Evolutionary conservation across 345 rosid genomes (phyloP), one percentile per base, ranked within the genome.

Genomic region (Acer campestre): DNA sequence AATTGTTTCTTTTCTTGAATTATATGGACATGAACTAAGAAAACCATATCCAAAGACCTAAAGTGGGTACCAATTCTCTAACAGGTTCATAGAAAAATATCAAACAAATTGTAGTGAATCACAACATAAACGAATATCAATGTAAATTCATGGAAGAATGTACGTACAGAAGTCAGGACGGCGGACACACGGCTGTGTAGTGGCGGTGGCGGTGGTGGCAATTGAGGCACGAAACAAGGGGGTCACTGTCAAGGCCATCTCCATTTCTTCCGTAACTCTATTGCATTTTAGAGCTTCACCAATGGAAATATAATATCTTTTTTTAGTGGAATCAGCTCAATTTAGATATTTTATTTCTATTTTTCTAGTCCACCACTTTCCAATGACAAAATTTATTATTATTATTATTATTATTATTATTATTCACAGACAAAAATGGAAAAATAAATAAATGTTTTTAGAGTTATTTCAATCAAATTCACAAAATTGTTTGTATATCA

Each of bases 131-230:
- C 58, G 6, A 16, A 53, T 16, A 53, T 53, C n/a, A 53, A 3
- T 16, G 1, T 53, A 53, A 53, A 53, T 16, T 4, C n/a, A 53
- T 53, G 58, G 11, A 65, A 17, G 61, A 67, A 66, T 44, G 71
- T 65, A 71, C 85, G 69, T 53, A 80, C 85, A 71, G 75, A 70
- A 66, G 59, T 31, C 68, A 64, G 20, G 74, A 22, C 64, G 70
- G 71, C 53, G 80, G 73, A 8, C 75, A 61, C 29, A 51, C 4
- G 69, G 61, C 18, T 27, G 18, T 17, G 25, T 74, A 16, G 38
- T 63, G 67, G 67, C 38, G 23, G 10, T n/a, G 11, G 62, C 2
- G 62, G 11, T 8, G 61, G 61, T 0, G 44, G 31, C 13, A 74
- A 73, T 23, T 25, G 67, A 73, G 6, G 76, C 23, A 8, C 56